Conservation (phyloP, 164 flowering plant genomes). For the Dillenia turbinata region DNA sequence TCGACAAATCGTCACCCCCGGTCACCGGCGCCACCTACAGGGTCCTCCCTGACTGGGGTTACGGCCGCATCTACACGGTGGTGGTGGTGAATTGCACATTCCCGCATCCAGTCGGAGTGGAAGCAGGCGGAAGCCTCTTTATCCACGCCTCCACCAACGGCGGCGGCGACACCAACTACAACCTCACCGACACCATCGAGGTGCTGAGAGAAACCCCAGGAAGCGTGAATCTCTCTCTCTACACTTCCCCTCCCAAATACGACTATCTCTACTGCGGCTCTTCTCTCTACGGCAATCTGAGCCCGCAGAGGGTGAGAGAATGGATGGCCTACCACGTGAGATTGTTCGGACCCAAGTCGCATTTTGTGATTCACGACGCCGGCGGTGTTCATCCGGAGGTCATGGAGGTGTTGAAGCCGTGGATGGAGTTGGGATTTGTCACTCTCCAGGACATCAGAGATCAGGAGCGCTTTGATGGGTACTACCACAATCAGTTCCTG, state of each 20-base stretch:
- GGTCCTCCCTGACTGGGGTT: constrained; percentile 92
- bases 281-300: constrained; percentile 65
- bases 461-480: constrained; percentile 88
- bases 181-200: constrained; percentile 40
- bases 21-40: constrained; percentile 26
- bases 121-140: constrained; percentile 56
- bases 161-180: constrained; percentile 33
- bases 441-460: constrained; percentile 80
- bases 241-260: constrained; percentile 33
- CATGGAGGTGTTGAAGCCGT: constrained; percentile 76
- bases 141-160: constrained; percentile 56
- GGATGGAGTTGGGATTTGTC: constrained; percentile 91
- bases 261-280: constrained; percentile 92
- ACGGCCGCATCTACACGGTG: constrained; percentile 87
- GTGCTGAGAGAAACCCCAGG: constrained; percentile 47
- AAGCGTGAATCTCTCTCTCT: constrained; percentile 26
- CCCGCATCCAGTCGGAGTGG: constrained; percentile 32
- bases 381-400: constrained; percentile 87
- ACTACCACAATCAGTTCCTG: constrained; percentile 93
- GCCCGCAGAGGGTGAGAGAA: constrained; percentile 83
- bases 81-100: constrained; percentile 91
- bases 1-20: constrained; percentile 1
- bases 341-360: constrained; percentile 65
- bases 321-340: constrained; percentile 91
- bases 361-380: constrained; percentile 87